Base-by-base conservation (phyloP, 2,329 filamentous ascomycete genomes). In the Ascochyta koolunga region DNA sequence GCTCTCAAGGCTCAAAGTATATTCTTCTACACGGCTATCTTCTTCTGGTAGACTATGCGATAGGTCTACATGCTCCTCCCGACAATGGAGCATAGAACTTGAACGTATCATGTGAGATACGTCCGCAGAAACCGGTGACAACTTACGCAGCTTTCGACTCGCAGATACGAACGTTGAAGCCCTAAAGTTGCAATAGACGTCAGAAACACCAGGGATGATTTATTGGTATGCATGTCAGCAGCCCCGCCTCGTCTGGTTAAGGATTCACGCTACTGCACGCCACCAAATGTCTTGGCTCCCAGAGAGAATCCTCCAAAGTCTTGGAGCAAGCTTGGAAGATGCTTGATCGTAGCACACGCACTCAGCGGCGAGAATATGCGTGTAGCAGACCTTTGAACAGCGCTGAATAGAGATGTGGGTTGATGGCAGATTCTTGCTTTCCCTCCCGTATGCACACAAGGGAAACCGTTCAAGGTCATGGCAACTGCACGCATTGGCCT, bases 171-270 rank as follows among this genome's bases (percentile, higher is more conserved):
- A 22, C 19, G 24, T 43, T 25, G 31, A 32, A 19, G 16, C 39
- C 27, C 19, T 21, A 7, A 33, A 10, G 22, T 32, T 16, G 9
- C 19, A 24, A 43, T 38, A 19, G 31, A 22, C 32, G 38, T 41
- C 24, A 37, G 32, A 33, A 24, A 24, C 21, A 9, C 31, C 42
- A 46, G 29, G 42, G 37, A 22, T 46, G 29, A 16, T 40, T 27
- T 41, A 52, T 52, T 52, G 49, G 21, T 21, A 46, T 35, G 49
- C 49, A 40, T 37, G 49, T 52, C 49, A 52, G 49, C 49, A 46
- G 42, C 36, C 13, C 24, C n/a, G 19, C 16, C 15, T 21, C 25
- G 38, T 27, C 24, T 24, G 11, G 3, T 15, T 3, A 35, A 24
- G 25, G 29, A 35, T 37, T n/a, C 36, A 37, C 41, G 29, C 42